Evolutionary conservation across 1,284 basidiomycete genomes (phyloP).

Genomic region (Ustilago trichophora): DNA sequence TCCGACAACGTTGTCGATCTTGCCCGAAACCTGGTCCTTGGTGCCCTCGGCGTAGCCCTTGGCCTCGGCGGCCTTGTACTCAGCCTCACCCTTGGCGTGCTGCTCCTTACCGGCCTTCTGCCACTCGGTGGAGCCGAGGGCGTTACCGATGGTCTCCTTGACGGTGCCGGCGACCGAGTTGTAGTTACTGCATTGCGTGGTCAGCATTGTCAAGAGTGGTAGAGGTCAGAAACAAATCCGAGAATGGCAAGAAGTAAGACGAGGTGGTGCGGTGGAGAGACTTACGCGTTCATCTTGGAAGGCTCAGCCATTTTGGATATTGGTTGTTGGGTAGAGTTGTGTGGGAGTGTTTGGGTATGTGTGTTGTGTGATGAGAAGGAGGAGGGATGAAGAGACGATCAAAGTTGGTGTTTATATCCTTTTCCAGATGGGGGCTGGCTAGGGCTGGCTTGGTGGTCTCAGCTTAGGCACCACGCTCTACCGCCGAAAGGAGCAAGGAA

Average conservation of each 20-base stretch:
- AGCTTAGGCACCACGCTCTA: not conserved
- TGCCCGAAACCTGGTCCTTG: slow-evolving; percentile 58
- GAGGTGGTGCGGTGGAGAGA: not conserved
- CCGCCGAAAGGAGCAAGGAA: not conserved
- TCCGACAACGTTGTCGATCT: slow-evolving; percentile 54
- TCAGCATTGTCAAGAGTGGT: slow-evolving; percentile 59
- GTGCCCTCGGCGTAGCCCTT: slow-evolving; percentile 60
- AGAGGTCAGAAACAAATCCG: too few relatives aligned
- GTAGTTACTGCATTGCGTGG: slow-evolving; percentile 42
- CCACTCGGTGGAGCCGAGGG: slow-evolving; percentile 49
- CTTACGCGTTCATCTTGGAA: slow-evolving; percentile 51
- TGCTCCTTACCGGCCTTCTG: slow-evolving; percentile 55
- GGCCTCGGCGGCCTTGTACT: slow-evolving; percentile 57
- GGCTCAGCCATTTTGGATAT: slow-evolving; percentile 52
- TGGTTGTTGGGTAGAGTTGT: slow-evolving; percentile 2
- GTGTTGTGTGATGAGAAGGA: slow-evolving; percentile 4
- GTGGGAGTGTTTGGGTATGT: slow-evolving; percentile 11
- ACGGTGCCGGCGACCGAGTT: slow-evolving; percentile 51
- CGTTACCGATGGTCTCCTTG: slow-evolving; percentile 56
- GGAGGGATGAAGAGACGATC: not conserved
- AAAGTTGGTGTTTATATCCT: slow-evolving; percentile 21
- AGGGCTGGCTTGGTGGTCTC: not conserved
- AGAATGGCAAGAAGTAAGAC: not conserved
- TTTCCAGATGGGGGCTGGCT: slow-evolving; percentile 6
- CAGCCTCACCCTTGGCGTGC: slow-evolving; percentile 57